Evolutionary conservation across 495 filamentous ascomycete species (phyloP).

Genomic region (Talaromyces stipitatus): DNA sequence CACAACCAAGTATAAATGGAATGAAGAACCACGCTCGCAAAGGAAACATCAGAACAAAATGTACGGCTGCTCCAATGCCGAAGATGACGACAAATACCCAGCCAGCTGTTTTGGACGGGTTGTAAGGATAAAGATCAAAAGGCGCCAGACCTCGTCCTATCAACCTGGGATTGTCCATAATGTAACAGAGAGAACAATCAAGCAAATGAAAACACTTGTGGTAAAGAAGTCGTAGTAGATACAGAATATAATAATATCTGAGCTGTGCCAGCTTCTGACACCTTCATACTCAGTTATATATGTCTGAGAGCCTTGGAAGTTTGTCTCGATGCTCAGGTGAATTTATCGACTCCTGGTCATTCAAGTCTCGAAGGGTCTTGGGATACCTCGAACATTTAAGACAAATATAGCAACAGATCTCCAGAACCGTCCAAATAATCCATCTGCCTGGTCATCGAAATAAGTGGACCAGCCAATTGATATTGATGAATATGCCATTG

Average conservation of each 20-base stretch:
- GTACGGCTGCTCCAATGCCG: constrained; percentile 27
- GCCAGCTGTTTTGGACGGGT: constrained; percentile 36
- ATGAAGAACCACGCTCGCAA: constrained; percentile 47
- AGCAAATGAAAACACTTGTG: not conserved
- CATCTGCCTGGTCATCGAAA: not conserved
- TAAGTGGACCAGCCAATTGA: not conserved
- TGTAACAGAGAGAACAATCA: not conserved
- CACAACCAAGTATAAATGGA: constrained; percentile 45
- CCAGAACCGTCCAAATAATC: not conserved
- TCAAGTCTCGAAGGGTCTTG: not conserved
- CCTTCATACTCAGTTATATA: not conserved
- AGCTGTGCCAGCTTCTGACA: too few relatives aligned
- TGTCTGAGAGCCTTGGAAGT: too few relatives aligned
- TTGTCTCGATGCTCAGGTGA: too few relatives aligned
- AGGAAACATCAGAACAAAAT: constrained; percentile 34
- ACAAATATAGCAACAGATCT: not conserved
- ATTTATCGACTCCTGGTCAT: too few relatives aligned
- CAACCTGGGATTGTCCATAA: not conserved
- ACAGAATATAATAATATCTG: not conserved
- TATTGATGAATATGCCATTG: too few relatives aligned
- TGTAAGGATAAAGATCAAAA: constrained; percentile 41
- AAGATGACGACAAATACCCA: constrained; percentile 43
- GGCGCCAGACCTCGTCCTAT: not conserved
- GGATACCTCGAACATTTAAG: not conserved
- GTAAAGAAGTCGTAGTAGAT: not conserved